Evolutionary conservation across 495 filamentous ascomycete species (phyloP).

Genomic region (Penicillium mononematosum): DNA sequence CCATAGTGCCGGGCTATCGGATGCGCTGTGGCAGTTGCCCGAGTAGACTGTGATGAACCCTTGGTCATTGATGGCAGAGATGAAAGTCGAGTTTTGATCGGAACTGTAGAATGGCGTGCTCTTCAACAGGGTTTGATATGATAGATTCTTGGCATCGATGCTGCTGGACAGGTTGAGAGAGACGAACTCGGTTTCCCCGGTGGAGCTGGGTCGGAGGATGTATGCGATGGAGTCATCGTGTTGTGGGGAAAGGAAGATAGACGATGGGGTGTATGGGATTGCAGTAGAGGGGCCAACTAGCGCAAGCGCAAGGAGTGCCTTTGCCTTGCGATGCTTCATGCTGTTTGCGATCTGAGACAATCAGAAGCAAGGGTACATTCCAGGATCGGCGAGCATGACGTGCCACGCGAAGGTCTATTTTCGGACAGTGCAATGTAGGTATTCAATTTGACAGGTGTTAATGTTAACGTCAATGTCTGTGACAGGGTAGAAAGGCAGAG

Average conservation of each 20-base stretch:
- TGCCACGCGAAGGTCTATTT: slow-evolving; percentile 28
- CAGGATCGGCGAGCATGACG: slow-evolving; percentile 32
- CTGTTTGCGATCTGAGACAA: slow-evolving; percentile 30
- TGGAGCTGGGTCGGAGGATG: slow-evolving; percentile 55
- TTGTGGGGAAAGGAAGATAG: slow-evolving; percentile 55
- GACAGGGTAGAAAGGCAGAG: background rate
- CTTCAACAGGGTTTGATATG: slow-evolving; percentile 56
- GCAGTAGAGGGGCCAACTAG: slow-evolving; percentile 31
- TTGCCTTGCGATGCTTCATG: slow-evolving; percentile 24
- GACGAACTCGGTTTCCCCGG: slow-evolving; percentile 49
- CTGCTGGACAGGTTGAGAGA: slow-evolving; percentile 61
- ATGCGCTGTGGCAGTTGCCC: slow-evolving; percentile 59
- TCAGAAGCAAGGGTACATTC: slow-evolving; percentile 28
- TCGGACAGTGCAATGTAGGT: slow-evolving; percentile 3
- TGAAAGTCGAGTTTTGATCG: slow-evolving; percentile 49
- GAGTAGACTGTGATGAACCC: slow-evolving; percentile 68
- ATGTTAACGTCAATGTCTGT: background rate
- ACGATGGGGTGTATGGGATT: slow-evolving; percentile 75
- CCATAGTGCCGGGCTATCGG: slow-evolving; percentile 52
- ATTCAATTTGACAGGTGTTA: slow-evolving; percentile 1
- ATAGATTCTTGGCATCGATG: slow-evolving; percentile 51
- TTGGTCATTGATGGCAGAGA: slow-evolving; percentile 60
- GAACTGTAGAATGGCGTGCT: slow-evolving; percentile 64
- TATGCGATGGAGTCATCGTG: slow-evolving; percentile 55
- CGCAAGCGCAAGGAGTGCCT: slow-evolving; percentile 21